These are phyloP conservation scores for Cladosporium sp. DNA, from an alignment of 2,329 filamentous ascomycete genomes.

Conservation along the genomic window DNA sequence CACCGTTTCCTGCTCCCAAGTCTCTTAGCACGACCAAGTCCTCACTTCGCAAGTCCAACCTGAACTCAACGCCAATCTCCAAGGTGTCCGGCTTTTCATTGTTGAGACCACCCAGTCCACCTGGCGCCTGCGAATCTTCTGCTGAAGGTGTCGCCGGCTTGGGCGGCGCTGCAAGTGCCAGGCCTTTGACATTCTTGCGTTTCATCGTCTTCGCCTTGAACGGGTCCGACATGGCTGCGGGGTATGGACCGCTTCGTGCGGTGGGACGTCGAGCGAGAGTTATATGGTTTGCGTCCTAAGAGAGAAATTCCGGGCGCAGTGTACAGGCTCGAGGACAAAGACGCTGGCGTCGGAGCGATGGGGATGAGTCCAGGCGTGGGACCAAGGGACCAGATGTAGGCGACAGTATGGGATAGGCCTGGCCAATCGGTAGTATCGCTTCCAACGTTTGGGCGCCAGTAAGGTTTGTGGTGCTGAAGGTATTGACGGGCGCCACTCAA, in stretches of 20 bases:
- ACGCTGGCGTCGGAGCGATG: not conserved
- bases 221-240: conserved; percentile 48
- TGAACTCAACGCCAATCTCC: conserved; percentile 97
- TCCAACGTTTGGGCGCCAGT: conserved; percentile 2
- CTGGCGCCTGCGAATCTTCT: conserved; percentile 61
- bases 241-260: conserved; percentile 6
- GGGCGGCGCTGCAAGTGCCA: conserved; percentile 77
- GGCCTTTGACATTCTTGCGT: conserved; percentile 97
- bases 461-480: not conserved
- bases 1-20: conserved; percentile 91
- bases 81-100: conserved; percentile 63
- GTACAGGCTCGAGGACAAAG: not conserved
- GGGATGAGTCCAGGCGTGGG: not conserved
- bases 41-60: conserved; percentile 83
- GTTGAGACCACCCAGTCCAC: conserved; percentile 55
- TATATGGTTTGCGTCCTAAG: not conserved
- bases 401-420: not conserved
- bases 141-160: conserved; percentile 68
- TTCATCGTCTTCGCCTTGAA: conserved; percentile 79
- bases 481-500: not conserved
- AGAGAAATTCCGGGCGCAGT: not conserved
- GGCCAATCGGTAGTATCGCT: not conserved
- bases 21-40: conserved; percentile 93
- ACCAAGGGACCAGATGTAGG: not conserved
- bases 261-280: not conserved